These are phyloP conservation scores for Plasmodium gonderi DNA, from an alignment of 169 alveolate species.

Conservation along the genomic window DNA sequence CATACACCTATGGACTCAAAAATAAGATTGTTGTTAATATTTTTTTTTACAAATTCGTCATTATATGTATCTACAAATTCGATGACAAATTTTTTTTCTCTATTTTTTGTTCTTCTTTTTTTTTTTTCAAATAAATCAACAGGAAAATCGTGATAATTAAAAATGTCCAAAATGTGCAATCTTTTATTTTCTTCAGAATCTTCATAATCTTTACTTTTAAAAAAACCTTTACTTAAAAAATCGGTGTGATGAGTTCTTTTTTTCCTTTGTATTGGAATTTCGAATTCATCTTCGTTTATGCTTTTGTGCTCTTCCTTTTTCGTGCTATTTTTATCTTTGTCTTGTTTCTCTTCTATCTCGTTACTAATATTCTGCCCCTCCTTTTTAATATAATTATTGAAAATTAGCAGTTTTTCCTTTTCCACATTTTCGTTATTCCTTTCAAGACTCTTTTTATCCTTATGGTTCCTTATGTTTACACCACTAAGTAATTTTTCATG, in stretches of 20 bases:
- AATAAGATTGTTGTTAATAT: constrained; percentile 64
- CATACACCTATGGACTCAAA: constrained; percentile 75
- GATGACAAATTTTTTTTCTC: constrained; percentile 55
- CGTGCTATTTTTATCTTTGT: neutral
- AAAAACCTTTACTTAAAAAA: constrained; percentile 29
- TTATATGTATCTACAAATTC: constrained; percentile 71
- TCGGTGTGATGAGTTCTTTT: constrained; percentile 17
- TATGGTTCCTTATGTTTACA: neutral
- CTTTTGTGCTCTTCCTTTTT: neutral
- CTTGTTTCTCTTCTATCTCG: neutral
- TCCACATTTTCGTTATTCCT: neutral
- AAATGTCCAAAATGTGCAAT: constrained; percentile 51
- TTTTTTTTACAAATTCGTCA: constrained; percentile 74
- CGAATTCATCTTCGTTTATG: constrained; percentile 30
- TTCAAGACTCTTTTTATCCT: neutral
- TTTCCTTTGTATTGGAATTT: constrained; percentile 56
- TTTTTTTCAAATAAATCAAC: constrained; percentile 43
- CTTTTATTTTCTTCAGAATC: constrained; percentile 14
- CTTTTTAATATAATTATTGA: neutral
- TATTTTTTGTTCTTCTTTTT: constrained; percentile 22
- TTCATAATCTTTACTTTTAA: constrained; percentile 29
- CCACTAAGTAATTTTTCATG: neutral
- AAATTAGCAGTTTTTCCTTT: constrained; percentile 10
- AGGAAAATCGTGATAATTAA: constrained; percentile 72
- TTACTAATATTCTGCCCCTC: neutral